These are phyloP conservation scores for Striga hermonthica DNA, from an alignment of 305 asterid genomes.

Conservation along the genomic window DNA sequence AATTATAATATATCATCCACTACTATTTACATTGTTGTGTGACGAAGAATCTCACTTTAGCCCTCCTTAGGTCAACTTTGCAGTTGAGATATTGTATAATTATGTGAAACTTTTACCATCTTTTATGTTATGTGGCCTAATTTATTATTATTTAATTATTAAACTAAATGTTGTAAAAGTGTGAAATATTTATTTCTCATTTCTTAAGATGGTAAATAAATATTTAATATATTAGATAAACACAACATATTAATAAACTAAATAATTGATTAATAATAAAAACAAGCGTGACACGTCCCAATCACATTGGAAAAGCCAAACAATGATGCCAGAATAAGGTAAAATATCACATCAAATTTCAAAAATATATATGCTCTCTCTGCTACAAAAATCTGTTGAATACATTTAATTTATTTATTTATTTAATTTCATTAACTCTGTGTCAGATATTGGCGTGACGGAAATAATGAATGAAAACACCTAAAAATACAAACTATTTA, in stretches of 20 bases:
- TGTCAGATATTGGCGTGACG: too few species aligned
- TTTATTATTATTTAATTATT: background rate
- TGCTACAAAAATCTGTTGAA: background rate
- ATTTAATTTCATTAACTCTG: too few species aligned
- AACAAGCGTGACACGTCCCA: background rate
- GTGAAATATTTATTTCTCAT: background rate
- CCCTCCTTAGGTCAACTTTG: too few species aligned
- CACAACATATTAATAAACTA: background rate
- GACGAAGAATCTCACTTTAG: too few species aligned
- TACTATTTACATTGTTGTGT: too few species aligned
- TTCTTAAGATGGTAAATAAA: background rate
- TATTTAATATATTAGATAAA: background rate
- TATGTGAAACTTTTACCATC: too few species aligned
- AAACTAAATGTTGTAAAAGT: background rate
- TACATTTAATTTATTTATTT: background rate
- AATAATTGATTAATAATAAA: background rate
- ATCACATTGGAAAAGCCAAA: conserved; percentile 20
- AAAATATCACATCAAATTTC: conserved; percentile 28
- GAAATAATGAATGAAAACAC: too few species aligned
- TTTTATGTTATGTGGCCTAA: too few species aligned
- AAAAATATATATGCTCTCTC: background rate
- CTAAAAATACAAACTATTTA: too few species aligned
- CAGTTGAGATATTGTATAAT: too few species aligned
- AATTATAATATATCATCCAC: too few species aligned
- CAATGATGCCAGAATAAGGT: conserved; percentile 24